Percentiles rank a stretch among this genome's conserved stretches.
These are phyloP conservation scores for Gastrodia elata DNA, from an alignment of 106 monocot species.

Conservation along the genomic window DNA sequence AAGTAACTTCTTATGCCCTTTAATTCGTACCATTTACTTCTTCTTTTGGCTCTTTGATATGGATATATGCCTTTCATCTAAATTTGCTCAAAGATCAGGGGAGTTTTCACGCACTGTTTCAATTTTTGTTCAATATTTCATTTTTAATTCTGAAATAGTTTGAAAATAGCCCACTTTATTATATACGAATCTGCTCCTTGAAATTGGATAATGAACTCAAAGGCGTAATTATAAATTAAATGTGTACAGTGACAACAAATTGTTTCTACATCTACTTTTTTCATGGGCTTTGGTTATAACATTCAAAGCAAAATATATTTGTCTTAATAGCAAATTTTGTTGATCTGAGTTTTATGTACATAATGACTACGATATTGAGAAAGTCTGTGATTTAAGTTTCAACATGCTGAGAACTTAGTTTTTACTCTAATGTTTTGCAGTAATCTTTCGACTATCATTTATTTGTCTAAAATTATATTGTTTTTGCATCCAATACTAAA, in stretches of 20 bases:
- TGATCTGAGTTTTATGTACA: background rate
- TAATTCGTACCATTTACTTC: background rate
- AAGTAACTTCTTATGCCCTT: background rate
- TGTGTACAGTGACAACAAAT: background rate
- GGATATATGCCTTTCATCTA: background rate
- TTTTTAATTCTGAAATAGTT: background rate
- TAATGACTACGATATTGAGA: background rate
- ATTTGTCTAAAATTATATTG: background rate
- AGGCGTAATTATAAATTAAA: background rate
- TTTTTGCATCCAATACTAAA: background rate
- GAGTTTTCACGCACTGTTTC: background rate
- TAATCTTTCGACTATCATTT: background rate
- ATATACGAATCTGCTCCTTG: background rate
- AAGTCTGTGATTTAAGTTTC: background rate
- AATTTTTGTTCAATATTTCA: background rate
- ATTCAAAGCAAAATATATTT: background rate
- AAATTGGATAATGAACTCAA: background rate
- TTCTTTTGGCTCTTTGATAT: background rate
- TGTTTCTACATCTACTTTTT: background rate
- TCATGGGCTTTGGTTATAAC: background rate
- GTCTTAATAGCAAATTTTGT: background rate
- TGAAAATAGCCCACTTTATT: background rate
- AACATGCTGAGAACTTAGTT: background rate
- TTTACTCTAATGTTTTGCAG: slow-evolving; percentile 1
- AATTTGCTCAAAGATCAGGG: background rate